phyloP scores from a whole-genome alignment of 2,329 filamentous ascomycete species.

The Penicillium sp. region DNA sequence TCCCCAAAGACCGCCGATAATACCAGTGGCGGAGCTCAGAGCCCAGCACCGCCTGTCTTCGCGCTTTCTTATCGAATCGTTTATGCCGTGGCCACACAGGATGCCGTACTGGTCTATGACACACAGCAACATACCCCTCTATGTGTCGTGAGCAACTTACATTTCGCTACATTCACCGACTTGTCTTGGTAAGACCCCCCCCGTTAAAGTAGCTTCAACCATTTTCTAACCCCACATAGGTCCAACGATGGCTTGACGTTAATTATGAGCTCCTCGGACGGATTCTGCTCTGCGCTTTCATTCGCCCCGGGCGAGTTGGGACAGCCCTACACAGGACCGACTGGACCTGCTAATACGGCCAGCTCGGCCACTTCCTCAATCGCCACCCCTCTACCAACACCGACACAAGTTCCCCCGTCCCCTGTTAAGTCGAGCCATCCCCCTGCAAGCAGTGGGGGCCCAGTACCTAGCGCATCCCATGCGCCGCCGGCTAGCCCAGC shows the following conservation, averaged over 20 bases:
- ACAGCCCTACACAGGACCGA: slow-evolving; percentile 62
- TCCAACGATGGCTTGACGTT: slow-evolving; percentile 72
- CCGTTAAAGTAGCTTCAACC: slow-evolving; percentile 6
- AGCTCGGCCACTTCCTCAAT: slow-evolving; percentile 48
- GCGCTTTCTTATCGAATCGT: slow-evolving; percentile 86
- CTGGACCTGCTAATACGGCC: slow-evolving; percentile 29
- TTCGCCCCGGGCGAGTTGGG: slow-evolving; percentile 82
- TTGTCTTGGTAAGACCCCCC: slow-evolving; percentile 70
- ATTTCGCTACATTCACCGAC: slow-evolving; percentile 96
- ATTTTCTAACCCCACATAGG: slow-evolving; percentile 47
- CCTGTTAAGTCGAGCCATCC: slow-evolving; percentile 55
- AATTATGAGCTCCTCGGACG: slow-evolving; percentile 95
- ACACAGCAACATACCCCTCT: slow-evolving; percentile 93
- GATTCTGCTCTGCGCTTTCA: slow-evolving; percentile 88
- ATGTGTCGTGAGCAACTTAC: slow-evolving; percentile 91
- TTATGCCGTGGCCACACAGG: slow-evolving; percentile 94
- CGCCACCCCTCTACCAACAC: slow-evolving; percentile 66
- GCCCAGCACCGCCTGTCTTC: slow-evolving; percentile 61
- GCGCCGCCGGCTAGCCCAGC: slow-evolving; percentile 70
- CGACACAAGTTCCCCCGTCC: slow-evolving; percentile 55
- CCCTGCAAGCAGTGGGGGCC: slow-evolving; percentile 48
- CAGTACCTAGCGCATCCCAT: slow-evolving; percentile 50
- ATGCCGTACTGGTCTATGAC: slow-evolving; percentile 91
- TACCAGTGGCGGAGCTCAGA: slow-evolving; percentile 50
- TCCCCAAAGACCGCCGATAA: slow-evolving; percentile 51